Base-by-base conservation (phyloP, 768 basidiomycete species). In the Phanerochaete carnosa region DNA sequence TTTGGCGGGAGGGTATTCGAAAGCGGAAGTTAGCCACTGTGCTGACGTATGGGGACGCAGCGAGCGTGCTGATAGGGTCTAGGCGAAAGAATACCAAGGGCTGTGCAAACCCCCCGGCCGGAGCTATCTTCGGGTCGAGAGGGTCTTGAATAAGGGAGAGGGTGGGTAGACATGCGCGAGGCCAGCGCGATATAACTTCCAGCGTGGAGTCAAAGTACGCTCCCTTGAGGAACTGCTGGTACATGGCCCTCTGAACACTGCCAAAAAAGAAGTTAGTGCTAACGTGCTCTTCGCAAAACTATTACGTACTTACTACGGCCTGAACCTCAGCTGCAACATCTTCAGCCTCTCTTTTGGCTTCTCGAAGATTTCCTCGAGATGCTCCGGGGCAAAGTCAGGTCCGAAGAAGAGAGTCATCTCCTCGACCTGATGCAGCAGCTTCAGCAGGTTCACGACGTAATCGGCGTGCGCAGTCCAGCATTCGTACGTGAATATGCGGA, bases 1-100 rank as follows among this genome's bases (percentile, higher is more conserved):
- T 71, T 8, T 79, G 78, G n/a, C 91, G 83, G 0, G 79, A 77
- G 2, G 94, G 94, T 25, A 95, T 80, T 33, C 90, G 84, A 30
- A 95, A 72, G 19, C 89, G 81, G 23, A 96, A 72, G 43, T 73
- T 66, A 13, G 59, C 56, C n/a, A 80, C 71, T 12, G 80, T 72
- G 43, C 50, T 45, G 30, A 47, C 1, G 30, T 29, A 58, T 0
- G 76, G 73, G 0, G 85, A 83, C 32, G 70, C 65, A 1, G 77
- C 72, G 52, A 92, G 72, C 1, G 69, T 69, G 0, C 79, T 74
- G 54, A 95, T 72, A 39, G 78, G 71, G 37, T 87, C 82, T 58
- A 96, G 76, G 45, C 80, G 81, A 71, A 90, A 90, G 74, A 95
- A 93, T 2, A 94, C 91, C 63, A 97, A 80, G 0, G 95, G 95